Conservation (phyloP, 75 land plant genomes). For the Chamaecyparis obtusa region DNA sequence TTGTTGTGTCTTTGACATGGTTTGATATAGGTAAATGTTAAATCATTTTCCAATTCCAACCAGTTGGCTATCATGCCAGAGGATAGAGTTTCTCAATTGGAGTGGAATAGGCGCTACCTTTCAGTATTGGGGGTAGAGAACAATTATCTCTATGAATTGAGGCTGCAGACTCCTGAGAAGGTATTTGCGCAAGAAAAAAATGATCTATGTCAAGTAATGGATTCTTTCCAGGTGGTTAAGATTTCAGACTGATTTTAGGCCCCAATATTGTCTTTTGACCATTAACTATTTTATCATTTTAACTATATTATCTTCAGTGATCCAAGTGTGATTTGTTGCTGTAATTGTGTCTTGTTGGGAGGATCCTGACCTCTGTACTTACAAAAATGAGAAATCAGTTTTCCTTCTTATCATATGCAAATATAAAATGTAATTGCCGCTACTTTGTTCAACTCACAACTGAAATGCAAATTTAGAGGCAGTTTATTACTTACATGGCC, state of each 20-base stretch:
- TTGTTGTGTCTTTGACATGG: too few species aligned
- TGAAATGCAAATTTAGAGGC: too few species aligned
- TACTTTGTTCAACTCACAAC: too few species aligned
- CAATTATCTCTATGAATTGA: conserved; percentile 76
- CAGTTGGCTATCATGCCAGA: conserved; percentile 91
- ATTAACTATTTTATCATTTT: not conserved
- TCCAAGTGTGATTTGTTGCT: too few species aligned
- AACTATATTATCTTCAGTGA: too few species aligned
- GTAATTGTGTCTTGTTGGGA: too few species aligned
- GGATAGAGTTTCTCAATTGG: conserved; percentile 66
- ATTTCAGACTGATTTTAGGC: conserved; percentile 12
- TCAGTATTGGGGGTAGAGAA: conserved; percentile 97
- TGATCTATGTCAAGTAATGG: conserved; percentile 75
- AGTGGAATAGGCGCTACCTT: conserved; percentile 89
- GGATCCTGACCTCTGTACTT: too few species aligned
- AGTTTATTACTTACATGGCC: too few species aligned
- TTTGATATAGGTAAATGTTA: conserved; percentile 71
- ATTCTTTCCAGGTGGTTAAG: conserved; percentile 75
- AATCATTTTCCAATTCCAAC: conserved; percentile 89
- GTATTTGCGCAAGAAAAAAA: conserved; percentile 61
- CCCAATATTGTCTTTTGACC: not conserved
- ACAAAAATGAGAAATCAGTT: too few species aligned
- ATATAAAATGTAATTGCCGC: too few species aligned
- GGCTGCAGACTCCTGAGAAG: conserved; percentile 83
- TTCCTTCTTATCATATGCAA: too few species aligned